phyloP scores from a whole-genome alignment of 345 rosid genomes.

The Euphorbia pulcherrima region DNA sequence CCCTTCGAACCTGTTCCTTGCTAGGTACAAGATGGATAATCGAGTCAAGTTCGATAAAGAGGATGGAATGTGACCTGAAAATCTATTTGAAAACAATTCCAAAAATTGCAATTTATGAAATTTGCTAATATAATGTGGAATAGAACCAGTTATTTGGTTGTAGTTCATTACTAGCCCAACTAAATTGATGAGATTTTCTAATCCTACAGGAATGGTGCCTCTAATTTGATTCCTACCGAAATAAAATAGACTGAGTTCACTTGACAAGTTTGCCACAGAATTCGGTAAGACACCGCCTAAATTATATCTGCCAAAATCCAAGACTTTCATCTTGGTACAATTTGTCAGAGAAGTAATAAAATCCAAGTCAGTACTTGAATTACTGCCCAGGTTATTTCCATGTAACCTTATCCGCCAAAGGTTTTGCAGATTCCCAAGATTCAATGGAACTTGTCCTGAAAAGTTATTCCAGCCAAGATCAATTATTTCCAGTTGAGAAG shows the following conservation, averaged over 20 bases:
- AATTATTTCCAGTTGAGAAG: constrained; percentile 2
- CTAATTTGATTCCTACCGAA: constrained; percentile 10
- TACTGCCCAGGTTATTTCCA: constrained; percentile 17
- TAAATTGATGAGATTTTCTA: constrained; percentile 25
- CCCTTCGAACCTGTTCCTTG: constrained; percentile 19
- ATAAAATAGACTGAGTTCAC: constrained; percentile 3
- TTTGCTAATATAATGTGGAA: constrained; percentile 19
- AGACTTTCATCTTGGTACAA: constrained; percentile 7
- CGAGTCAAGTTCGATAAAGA: constrained; percentile 23
- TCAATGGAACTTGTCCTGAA: constrained; percentile 3
- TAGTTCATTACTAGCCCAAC: neutral
- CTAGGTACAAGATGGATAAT: neutral
- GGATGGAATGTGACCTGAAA: constrained; percentile 18
- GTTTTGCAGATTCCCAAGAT: neutral
- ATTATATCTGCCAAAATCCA: constrained; percentile 5
- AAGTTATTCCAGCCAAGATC: constrained; percentile 7
- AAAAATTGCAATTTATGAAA: constrained; percentile 7
- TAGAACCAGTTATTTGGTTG: constrained; percentile 12
- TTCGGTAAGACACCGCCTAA: constrained; percentile 23
- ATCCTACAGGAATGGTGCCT: constrained; percentile 19
- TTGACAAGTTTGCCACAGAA: constrained; percentile 25
- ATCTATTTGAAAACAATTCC: neutral
- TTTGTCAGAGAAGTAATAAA: constrained; percentile 24
- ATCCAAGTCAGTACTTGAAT: constrained; percentile 12
- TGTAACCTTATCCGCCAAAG: constrained; percentile 16